Conservation (phyloP, 441 rosid species). For the Eruca vesicaria region DNA sequence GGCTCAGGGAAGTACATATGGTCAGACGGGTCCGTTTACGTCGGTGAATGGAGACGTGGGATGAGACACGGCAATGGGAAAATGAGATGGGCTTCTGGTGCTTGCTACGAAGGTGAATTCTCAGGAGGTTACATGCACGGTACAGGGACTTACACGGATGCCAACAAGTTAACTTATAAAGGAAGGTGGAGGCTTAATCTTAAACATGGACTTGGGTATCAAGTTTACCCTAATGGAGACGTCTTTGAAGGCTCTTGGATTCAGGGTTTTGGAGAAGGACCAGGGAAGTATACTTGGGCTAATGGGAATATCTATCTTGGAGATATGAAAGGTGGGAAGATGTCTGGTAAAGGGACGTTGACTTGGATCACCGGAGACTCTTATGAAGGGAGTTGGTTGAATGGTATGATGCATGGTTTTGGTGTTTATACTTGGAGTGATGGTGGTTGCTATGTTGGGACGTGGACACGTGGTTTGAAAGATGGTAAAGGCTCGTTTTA, state of each 20-base stretch:
- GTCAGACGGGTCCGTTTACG: slow-evolving; percentile 72
- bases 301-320: slow-evolving; percentile 78
- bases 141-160: slow-evolving; percentile 58
- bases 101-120: slow-evolving; percentile 81
- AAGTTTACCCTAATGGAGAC: slow-evolving; percentile 75
- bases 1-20: slow-evolving; percentile 83
- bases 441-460: slow-evolving; percentile 91
- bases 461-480: slow-evolving; percentile 93
- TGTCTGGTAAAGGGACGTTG: slow-evolving; percentile 91
- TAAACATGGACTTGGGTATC: slow-evolving; percentile 91
- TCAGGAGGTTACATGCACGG: slow-evolving; percentile 92
- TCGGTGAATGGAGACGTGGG: slow-evolving; percentile 95
- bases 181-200: slow-evolving; percentile 94
- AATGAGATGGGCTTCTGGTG: slow-evolving; percentile 76
- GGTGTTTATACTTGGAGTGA: slow-evolving; percentile 91
- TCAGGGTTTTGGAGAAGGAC: slow-evolving; percentile 90
- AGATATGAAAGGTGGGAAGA: slow-evolving; percentile 91
- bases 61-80: slow-evolving; percentile 85
- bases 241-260: slow-evolving; percentile 94
- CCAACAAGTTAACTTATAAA: slow-evolving; percentile 55
- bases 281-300: slow-evolving; percentile 94
- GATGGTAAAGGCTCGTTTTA: slow-evolving; percentile 99
- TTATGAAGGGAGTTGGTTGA: slow-evolving; percentile 90
- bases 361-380: slow-evolving; percentile 85
- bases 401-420: slow-evolving; percentile 93